phyloP scores from a whole-genome alignment of 108 stramenopile genomes.

The Aurantiochytrium sp. region DNA sequence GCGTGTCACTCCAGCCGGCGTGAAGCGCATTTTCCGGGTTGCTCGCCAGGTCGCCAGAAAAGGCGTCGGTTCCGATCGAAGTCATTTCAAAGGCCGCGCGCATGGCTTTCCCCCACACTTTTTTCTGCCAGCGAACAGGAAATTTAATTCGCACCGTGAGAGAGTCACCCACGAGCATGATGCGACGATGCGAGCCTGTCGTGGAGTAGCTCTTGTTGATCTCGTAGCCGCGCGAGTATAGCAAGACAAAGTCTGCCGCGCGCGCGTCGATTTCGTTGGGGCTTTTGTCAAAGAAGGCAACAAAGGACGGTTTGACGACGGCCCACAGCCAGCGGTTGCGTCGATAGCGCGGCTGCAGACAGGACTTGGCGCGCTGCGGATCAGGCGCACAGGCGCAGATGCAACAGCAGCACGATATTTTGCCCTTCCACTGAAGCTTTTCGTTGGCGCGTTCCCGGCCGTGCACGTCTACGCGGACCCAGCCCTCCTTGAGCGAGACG shows the following conservation, averaged over 20 bases:
- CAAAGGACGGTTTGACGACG: neutral
- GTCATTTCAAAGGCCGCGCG: neutral
- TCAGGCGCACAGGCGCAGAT: neutral
- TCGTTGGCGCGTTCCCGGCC: neutral
- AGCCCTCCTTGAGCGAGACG: neutral
- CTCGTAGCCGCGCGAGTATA: neutral
- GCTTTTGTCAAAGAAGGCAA: neutral
- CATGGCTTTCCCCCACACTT: neutral
- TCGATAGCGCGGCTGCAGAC: neutral
- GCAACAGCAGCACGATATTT: neutral
- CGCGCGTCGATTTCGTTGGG: neutral
- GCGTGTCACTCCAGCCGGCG: neutral
- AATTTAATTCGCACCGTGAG: neutral
- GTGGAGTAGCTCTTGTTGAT: neutral
- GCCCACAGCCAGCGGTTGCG: neutral
- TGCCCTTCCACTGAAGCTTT: conserved; percentile 15
- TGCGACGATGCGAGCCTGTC: neutral
- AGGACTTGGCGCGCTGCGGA: neutral
- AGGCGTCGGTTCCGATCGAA: neutral
- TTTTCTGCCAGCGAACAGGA: neutral
- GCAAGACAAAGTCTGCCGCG: neutral
- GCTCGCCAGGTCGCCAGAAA: neutral
- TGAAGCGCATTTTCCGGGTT: neutral
- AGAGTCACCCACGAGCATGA: neutral
- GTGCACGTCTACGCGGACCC: neutral